Conservation (phyloP, 768 basidiomycete species). For the Mycena pura region DNA sequence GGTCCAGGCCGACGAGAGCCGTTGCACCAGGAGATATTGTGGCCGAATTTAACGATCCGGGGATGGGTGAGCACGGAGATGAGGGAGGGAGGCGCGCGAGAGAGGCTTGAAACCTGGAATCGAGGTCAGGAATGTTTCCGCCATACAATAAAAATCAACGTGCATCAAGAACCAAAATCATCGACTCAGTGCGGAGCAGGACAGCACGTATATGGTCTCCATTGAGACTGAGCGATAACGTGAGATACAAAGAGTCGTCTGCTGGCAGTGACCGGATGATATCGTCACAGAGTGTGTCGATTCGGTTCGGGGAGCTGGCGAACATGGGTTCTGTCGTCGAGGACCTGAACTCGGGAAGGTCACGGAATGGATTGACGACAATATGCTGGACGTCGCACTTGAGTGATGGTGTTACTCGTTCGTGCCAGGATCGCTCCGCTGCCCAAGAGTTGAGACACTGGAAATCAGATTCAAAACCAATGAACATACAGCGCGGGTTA, state of each 20-base stretch:
- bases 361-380: slow-evolving; percentile 9
- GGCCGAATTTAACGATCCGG: slow-evolving; percentile 17
- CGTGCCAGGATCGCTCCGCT: slow-evolving; percentile 25
- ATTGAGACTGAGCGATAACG: not conserved
- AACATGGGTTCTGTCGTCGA: not conserved
- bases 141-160: not conserved
- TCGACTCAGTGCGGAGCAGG: not conserved
- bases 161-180: slow-evolving; percentile 3
- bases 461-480: not conserved
- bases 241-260: not conserved
- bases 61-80: slow-evolving; percentile 8
- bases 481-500: slow-evolving; percentile 22
- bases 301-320: not conserved
- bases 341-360: slow-evolving; percentile 8
- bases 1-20: not conserved
- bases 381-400: slow-evolving; percentile 19
- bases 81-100: not conserved
- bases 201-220: not conserved
- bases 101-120: not conserved
- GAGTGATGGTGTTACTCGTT: slow-evolving; percentile 13
- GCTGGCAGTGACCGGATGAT: slow-evolving; percentile 2
- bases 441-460: not conserved
- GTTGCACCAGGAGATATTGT: not conserved
- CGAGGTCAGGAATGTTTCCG: not conserved
- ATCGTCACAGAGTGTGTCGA: not conserved